Base-by-base conservation (phyloP, 169 alveolate genomes). In the Plasmodium yoelii region DNA sequence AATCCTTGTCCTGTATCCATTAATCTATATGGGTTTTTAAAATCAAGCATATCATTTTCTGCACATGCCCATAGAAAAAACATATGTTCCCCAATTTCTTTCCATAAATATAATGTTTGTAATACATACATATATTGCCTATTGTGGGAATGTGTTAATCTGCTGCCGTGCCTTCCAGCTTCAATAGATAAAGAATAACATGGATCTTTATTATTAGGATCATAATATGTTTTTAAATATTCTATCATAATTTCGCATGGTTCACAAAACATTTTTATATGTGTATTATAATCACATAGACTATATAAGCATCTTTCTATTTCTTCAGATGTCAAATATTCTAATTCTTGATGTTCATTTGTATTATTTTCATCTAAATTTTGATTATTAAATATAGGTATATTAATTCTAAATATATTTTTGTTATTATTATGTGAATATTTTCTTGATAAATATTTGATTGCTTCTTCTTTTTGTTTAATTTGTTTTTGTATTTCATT, bases 1-100 rank as follows among this genome's bases (percentile, higher is more conserved):
- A 97, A 92, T 12, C 98, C 98, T 87, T 96, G 98, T 5, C 98
- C 98, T 1, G 98, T 96, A 68, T 95, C 95, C 59, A 96, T 87
- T 53, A 97, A 94, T 42, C 97, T 69, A 84, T 96, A 96, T 6
- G 94, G 92, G 87, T 95, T 97, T 49, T 91, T 89, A 18, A 95
- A 86, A 73, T 95, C 97, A 9, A 97, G 93, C 93, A 97, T 75
- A 69, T 94, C 99, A 77, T 90, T 95, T 72, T 97, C 99, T 15
- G 98, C 98, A 68, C 93, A 87, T 9, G 95, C 95, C 99, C 99
- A 97, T 19, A 97, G 88, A 65, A 92, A 93, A 61, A 94, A 96
- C 98, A 97, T 96, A 87, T 97, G 96, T 60, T 93, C 92, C 24
- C 96, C 90, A 34, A 97, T 96, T 87, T 97, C 99, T 26, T 97